These are phyloP conservation scores for Peronosclerospora sorghi DNA, from an alignment of 352 stramenopile genomes.

Conservation along the genomic window DNA sequence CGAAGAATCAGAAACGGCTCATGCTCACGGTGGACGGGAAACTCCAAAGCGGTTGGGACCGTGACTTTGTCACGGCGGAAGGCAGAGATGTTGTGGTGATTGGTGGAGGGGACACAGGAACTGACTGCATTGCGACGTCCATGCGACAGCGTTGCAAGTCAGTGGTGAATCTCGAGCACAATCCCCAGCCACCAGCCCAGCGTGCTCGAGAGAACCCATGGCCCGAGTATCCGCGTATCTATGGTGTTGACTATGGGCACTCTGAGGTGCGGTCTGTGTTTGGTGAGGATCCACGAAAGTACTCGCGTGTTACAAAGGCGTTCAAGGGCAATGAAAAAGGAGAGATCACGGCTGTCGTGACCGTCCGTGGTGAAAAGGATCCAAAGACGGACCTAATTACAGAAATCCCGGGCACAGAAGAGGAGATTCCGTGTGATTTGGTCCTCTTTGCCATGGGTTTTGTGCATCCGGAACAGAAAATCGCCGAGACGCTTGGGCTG, in stretches of 20 bases:
- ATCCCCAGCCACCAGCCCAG: conserved; percentile 84
- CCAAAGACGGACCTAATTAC: conserved; percentile 66
- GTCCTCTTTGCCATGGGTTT: conserved; percentile 98
- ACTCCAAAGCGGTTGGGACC: conserved; percentile 92
- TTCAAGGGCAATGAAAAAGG: conserved; percentile 69
- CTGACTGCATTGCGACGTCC: conserved; percentile 96
- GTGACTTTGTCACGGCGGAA: conserved; percentile 91
- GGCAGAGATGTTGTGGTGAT: conserved; percentile 98
- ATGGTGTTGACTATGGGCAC: conserved; percentile 97
- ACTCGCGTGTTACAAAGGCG: conserved; percentile 60
- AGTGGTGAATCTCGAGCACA: conserved; percentile 95
- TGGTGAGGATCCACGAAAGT: conserved; percentile 84
- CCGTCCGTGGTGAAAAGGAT: conserved; percentile 34
- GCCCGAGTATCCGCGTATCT: conserved; percentile 96
- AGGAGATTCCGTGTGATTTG: conserved; percentile 90
- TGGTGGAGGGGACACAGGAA: conserved; percentile 93
- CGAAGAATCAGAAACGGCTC: conserved; percentile 95
- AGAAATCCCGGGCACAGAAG: conserved; percentile 79
- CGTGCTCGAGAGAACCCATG: conserved; percentile 92
- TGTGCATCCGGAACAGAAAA: conserved; percentile 86
- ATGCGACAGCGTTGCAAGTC: conserved; percentile 95
- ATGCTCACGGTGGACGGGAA: conserved; percentile 92
- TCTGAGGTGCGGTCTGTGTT: conserved; percentile 90
- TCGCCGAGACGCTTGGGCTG: conserved; percentile 83
- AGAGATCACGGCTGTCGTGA: conserved; percentile 73